Base-by-base conservation (phyloP, 129 eudicot genomes). In the Tagetes patula region DNA sequence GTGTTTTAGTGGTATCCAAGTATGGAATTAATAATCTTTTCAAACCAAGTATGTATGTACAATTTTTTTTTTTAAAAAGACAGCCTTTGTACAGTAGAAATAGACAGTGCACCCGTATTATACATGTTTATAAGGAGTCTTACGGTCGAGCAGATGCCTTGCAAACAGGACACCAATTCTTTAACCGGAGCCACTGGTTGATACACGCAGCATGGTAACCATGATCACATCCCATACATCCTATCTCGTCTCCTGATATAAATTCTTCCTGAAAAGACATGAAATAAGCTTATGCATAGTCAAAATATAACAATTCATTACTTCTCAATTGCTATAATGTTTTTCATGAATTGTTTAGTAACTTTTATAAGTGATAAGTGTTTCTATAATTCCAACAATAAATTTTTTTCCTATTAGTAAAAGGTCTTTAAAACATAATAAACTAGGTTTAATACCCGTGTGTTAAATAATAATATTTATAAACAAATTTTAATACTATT, bases 81-180 rank as follows among this genome's bases (percentile, higher is more conserved):
- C 31, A 13, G 64, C 6, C 27, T 72, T 64, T 78, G 68, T 78
- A 78, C 82, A 78, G 40, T 36, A 63, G 73, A 71, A 43, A 52
- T 45, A 45, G 34, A 12, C 14, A 33, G 59, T 67, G 68, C 52
- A 72, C 69, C 54, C 46, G 12, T 70, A 20, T 67, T 53, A 59
- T 34, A 37, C 64, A 11, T 32, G 46, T 65, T 40, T 66, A 46
- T 68, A 38, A 53, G 14, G 65, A 61, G 75, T 62, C 42, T 61
- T 65, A 75, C 20, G 49, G 68, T 81, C 63, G 76, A 53, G 71
- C 78, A 5, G 87, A 81, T 27, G 84, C 78, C 81, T 92, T 92
- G 88, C 98, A 92, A 59, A 92, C 76, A 6, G 98, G 96, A 67
- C 98, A 92, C 98, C 96, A 92, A 75, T 87, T 89, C 85, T 92